These are phyloP conservation scores for Neurospora sp. DNA, from an alignment of 495 filamentous ascomycete species.

Conservation along the genomic window DNA sequence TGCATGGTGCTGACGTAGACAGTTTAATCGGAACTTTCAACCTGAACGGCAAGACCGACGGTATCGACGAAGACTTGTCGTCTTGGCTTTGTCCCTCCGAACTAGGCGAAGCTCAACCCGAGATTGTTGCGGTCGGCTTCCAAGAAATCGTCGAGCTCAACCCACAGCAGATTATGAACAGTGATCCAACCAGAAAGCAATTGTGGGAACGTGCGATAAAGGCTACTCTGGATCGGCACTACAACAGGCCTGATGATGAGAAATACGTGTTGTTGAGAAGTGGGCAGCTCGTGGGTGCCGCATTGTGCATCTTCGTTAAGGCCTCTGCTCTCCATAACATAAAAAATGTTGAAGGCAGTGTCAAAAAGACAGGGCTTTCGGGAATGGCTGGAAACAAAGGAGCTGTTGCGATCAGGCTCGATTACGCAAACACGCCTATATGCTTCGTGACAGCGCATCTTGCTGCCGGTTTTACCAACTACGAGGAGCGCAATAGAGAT, in stretches of 20 bases:
- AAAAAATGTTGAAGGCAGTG: slow-evolving; percentile 90
- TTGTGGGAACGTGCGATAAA: slow-evolving; percentile 79
- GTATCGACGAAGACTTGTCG: slow-evolving; percentile 68
- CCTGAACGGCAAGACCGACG: slow-evolving; percentile 72
- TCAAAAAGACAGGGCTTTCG: slow-evolving; percentile 97
- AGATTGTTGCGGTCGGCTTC: slow-evolving; percentile 83
- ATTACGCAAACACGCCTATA: slow-evolving; percentile 84
- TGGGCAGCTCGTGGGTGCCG: slow-evolving; percentile 91
- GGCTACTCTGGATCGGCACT: slow-evolving; percentile 60
- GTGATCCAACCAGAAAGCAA: slow-evolving; percentile 76
- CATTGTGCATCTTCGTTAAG: slow-evolving; percentile 82
- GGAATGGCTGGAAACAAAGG: slow-evolving; percentile 98
- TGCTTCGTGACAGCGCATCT: slow-evolving; percentile 97
- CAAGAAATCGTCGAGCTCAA: slow-evolving; percentile 96
- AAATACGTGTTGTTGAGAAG: slow-evolving; percentile 84
- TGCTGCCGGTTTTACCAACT: slow-evolving; percentile 93
- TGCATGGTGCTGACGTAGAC: slow-evolving; percentile 21
- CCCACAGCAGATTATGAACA: slow-evolving; percentile 98
- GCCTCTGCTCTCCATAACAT: slow-evolving; percentile 64
- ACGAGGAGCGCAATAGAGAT: slow-evolving; percentile 89
- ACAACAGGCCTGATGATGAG: slow-evolving; percentile 49
- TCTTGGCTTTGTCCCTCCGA: slow-evolving; percentile 64
- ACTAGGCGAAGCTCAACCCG: slow-evolving; percentile 46
- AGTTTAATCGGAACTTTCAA: slow-evolving; percentile 93
- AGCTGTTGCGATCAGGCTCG: slow-evolving; percentile 91